Conservation (phyloP, 768 basidiomycete genomes). For the Pulveroboletus sp. region DNA sequence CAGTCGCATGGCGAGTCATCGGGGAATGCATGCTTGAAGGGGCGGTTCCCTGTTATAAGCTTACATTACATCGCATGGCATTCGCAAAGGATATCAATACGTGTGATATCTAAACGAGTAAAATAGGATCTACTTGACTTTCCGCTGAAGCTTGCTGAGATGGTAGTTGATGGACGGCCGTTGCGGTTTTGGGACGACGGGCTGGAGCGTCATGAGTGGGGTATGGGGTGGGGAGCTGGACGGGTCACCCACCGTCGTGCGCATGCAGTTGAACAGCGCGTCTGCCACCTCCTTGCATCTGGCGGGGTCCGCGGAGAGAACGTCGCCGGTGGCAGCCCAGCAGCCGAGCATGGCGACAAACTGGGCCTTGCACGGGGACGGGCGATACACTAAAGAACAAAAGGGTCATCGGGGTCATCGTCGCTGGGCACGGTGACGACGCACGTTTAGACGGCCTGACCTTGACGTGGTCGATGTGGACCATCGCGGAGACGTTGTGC, state of each 20-base stretch:
- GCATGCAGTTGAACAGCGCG: slow-evolving; percentile 75
- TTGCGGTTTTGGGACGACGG: slow-evolving; percentile 60
- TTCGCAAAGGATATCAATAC: slow-evolving; percentile 11
- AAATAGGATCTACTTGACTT: slow-evolving; percentile 51
- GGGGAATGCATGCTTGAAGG: background rate
- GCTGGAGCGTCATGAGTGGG: slow-evolving; percentile 38
- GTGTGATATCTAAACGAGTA: slow-evolving; percentile 14
- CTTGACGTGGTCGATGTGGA: slow-evolving; percentile 78
- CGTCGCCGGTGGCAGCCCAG: slow-evolving; percentile 73
- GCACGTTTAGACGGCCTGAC: slow-evolving; percentile 73
- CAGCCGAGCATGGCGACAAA: slow-evolving; percentile 79
- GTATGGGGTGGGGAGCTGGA: background rate
- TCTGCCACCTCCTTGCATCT: slow-evolving; percentile 58
- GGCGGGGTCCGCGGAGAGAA: slow-evolving; percentile 41
- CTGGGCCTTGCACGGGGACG: slow-evolving; percentile 37
- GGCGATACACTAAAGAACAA: slow-evolving; percentile 6
- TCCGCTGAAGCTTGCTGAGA: slow-evolving; percentile 73
- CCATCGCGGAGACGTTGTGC: slow-evolving; percentile 26
- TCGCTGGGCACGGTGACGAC: slow-evolving; percentile 14
- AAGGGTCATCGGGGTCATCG: background rate
- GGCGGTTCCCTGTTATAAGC: slow-evolving; percentile 5
- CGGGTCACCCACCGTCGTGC: slow-evolving; percentile 62
- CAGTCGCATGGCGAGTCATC: background rate
- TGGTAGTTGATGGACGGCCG: slow-evolving; percentile 87
- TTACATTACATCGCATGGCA: slow-evolving; percentile 19